phyloP scores from a whole-genome alignment of 2,329 filamentous ascomycete species.

The Penicillium sp. region DNA sequence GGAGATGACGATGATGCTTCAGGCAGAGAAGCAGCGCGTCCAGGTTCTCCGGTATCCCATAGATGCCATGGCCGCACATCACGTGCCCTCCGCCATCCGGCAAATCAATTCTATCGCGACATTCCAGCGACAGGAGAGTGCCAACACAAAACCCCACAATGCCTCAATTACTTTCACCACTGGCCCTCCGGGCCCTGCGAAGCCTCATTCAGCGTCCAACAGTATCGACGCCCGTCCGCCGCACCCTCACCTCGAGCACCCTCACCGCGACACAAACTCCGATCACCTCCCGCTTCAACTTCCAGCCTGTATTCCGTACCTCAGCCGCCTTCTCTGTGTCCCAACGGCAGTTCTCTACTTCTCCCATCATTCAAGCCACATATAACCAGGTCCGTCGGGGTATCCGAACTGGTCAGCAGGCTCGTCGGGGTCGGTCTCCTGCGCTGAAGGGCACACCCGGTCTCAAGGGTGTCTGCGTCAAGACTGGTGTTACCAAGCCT shows the following conservation, averaged over 20 bases:
- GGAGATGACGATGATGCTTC: constrained; percentile 22
- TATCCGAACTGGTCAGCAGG: constrained; percentile 75
- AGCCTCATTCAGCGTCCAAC: constrained; percentile 33
- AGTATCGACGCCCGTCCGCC: constrained; percentile 19
- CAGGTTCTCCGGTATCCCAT: constrained; percentile 36
- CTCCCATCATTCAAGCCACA: constrained; percentile 61
- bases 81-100: constrained; percentile 23
- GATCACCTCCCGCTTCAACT: constrained; percentile 21
- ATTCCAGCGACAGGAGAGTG: constrained; percentile 5
- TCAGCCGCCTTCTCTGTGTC: constrained; percentile 22
- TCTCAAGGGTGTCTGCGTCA: constrained; percentile 94
- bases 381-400: constrained; percentile 75
- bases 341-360: constrained; percentile 58
- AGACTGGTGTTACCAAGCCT: constrained; percentile 88
- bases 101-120: constrained; percentile 15
- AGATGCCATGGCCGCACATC: constrained; percentile 32
- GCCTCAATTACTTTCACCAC: constrained; percentile 36
- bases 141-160: constrained; percentile 25
- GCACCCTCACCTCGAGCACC: constrained; percentile 26
- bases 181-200: constrained; percentile 39
- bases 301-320: constrained; percentile 35
- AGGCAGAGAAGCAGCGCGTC: constrained; percentile 34
- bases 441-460: constrained; percentile 75
- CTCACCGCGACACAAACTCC: constrained; percentile 22
- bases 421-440: constrained; percentile 84